These are phyloP conservation scores for Fusarium pininemorale DNA, from an alignment of 2,329 filamentous ascomycete species.

Conservation along the genomic window DNA sequence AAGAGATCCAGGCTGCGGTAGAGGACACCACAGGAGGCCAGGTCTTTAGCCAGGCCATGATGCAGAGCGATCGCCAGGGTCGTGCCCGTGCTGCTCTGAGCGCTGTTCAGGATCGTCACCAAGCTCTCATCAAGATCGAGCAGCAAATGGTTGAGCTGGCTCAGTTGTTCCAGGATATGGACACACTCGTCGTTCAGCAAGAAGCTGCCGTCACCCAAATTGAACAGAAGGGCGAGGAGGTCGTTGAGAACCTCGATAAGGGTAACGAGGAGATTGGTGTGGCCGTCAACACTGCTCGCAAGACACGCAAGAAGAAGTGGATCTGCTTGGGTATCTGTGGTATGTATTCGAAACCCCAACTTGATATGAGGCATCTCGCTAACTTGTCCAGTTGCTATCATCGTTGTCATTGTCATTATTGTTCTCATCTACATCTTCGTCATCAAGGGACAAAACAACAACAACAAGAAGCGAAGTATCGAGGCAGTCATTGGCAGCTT, in stretches of 20 bases:
- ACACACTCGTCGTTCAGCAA: conserved; percentile 85
- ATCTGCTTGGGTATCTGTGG: conserved; percentile 82
- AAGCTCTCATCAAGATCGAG: conserved; percentile 91
- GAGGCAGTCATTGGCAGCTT: conserved; percentile 34
- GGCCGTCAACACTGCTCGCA: conserved; percentile 83
- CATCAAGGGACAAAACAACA: conserved; percentile 45
- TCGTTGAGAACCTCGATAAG: conserved; percentile 83
- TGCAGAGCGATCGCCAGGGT: conserved; percentile 81
- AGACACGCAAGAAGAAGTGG: conserved; percentile 94
- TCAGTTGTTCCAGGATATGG: conserved; percentile 89
- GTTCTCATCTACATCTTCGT: conserved; percentile 61
- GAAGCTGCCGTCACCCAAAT: conserved; percentile 83
- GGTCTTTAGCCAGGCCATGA: conserved; percentile 87
- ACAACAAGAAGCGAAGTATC: conserved; percentile 46
- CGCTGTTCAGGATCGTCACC: conserved; percentile 84
- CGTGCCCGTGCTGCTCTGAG: conserved; percentile 82
- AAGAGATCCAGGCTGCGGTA: conserved; percentile 80
- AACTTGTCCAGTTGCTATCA: conserved; percentile 57
- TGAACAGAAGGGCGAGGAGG: conserved; percentile 86
- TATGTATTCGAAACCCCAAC: conserved; percentile 48
- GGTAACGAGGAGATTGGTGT: conserved; percentile 84
- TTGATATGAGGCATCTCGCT: conserved; percentile 25
- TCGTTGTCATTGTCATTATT: conserved; percentile 61
- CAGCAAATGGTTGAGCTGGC: conserved; percentile 86
- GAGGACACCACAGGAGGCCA: conserved; percentile 77